These are phyloP conservation scores for Ailanthus altissimus DNA, from an alignment of 345 rosid genomes.

Conservation along the genomic window DNA sequence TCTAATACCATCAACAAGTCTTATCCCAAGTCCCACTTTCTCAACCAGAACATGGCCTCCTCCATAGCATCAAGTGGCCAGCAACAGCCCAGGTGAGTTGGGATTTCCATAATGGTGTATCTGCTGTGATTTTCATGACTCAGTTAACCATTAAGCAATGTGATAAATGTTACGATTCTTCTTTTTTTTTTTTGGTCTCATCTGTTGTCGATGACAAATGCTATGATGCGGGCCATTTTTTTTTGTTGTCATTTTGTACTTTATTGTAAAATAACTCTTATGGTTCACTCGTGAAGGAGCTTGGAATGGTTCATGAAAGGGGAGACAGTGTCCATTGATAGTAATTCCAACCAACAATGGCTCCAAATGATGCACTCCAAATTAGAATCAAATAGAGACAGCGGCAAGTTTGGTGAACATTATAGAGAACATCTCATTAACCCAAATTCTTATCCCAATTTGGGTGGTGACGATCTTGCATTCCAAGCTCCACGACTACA, in stretches of 20 bases:
- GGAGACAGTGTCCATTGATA: constrained; percentile 36
- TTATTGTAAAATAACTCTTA: constrained; percentile 4
- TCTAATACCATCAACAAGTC: constrained; percentile 20
- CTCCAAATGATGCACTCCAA: constrained; percentile 32
- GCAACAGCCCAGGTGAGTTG: constrained; percentile 48
- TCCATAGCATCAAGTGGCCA: constrained; percentile 42
- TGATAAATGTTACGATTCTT: not conserved
- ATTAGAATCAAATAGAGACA: constrained; percentile 33
- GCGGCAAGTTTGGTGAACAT: constrained; percentile 25
- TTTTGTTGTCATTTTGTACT: constrained; percentile 12
- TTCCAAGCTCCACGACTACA: constrained; percentile 34
- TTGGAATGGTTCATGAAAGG: constrained; percentile 79
- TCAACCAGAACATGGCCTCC: constrained; percentile 35
- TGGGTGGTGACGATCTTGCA: constrained; percentile 9
- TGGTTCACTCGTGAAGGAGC: constrained; percentile 53
- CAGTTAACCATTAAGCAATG: not conserved
- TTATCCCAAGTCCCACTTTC: constrained; percentile 34
- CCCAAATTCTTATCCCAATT: constrained; percentile 14
- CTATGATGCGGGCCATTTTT: constrained; percentile 3
- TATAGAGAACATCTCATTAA: constrained; percentile 30
- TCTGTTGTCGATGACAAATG: not conserved
- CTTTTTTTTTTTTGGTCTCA: not conserved
- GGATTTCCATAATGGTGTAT: not conserved
- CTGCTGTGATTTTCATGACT: constrained; percentile 9
- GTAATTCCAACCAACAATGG: constrained; percentile 45